Evolutionary conservation across 208 protist genomes (phyloP).

Genomic region (Trypanosomatidae sp.): DNA sequence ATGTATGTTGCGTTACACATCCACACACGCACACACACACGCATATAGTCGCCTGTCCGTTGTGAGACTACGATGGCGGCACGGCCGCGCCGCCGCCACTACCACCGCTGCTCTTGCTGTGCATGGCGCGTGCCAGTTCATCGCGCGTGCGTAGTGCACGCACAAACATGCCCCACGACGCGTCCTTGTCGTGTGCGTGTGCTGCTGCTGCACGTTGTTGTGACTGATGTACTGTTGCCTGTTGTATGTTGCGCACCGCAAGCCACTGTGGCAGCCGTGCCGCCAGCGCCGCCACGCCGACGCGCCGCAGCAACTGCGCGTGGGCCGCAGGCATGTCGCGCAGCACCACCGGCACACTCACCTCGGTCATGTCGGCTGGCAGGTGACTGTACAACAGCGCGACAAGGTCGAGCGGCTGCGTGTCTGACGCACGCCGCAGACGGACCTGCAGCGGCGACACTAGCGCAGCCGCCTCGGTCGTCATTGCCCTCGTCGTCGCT

Average conservation of each 20-base stretch:
- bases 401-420: slow-evolving; percentile 48
- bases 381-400: slow-evolving; percentile 29
- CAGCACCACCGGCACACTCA: slow-evolving; percentile 12
- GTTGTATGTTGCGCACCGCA: too few relatives aligned
- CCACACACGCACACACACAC: too few relatives aligned
- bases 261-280: slow-evolving; percentile 44
- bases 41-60: too few relatives aligned
- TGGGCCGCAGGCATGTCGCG: slow-evolving; percentile 13
- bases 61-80: too few relatives aligned
- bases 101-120: too few relatives aligned
- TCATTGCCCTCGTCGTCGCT: too few relatives aligned
- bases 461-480: too few relatives aligned
- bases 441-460: slow-evolving; percentile 26
- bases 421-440: slow-evolving; percentile 40
- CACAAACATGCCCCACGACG: neutral
- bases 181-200: neutral
- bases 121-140: neutral
- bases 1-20: too few relatives aligned
- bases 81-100: too few relatives aligned
- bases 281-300: slow-evolving; percentile 23
- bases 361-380: slow-evolving; percentile 7
- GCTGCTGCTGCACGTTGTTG: too few relatives aligned
- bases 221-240: too few relatives aligned
- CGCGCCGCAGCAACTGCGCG: slow-evolving; percentile 13
- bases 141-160: neutral